These are phyloP conservation scores for Rhypophila decipiens DNA, from an alignment of 495 filamentous ascomycete genomes.

Conservation along the genomic window DNA sequence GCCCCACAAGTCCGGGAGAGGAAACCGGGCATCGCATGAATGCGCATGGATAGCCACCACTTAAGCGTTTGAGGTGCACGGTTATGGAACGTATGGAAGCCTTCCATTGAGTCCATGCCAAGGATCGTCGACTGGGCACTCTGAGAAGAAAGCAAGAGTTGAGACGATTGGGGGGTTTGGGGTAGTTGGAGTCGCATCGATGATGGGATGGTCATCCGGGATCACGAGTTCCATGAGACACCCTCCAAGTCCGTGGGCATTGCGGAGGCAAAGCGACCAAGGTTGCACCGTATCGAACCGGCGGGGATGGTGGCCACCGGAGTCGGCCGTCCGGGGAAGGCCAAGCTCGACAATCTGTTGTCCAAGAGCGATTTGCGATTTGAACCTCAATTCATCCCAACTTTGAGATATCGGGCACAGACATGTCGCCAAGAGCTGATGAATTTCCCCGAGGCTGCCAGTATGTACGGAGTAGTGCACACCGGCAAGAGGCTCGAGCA, in stretches of 20 bases:
- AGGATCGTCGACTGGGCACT: slow-evolving; percentile 3
- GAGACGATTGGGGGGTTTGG: background rate
- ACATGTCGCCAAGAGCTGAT: too few species aligned
- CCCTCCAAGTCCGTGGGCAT: background rate
- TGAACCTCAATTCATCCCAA: too few species aligned
- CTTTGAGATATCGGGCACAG: too few species aligned
- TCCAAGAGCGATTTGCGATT: too few species aligned
- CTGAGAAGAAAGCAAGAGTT: background rate
- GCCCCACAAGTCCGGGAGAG: slow-evolving; percentile 2
- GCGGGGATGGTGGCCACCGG: background rate
- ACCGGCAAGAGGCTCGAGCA: background rate
- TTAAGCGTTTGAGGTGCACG: slow-evolving; percentile 21
- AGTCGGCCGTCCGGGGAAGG: background rate
- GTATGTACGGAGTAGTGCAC: background rate
- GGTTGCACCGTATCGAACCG: too few species aligned
- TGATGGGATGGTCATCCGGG: background rate
- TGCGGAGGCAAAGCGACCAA: background rate
- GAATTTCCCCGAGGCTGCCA: too few species aligned
- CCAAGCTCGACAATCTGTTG: background rate
- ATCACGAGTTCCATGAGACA: background rate
- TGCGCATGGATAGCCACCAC: slow-evolving; percentile 16
- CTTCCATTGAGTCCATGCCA: slow-evolving; percentile 13
- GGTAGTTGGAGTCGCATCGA: background rate
- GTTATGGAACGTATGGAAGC: slow-evolving; percentile 28
- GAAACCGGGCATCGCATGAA: slow-evolving; percentile 19